Percentiles rank a stretch among this genome's conserved stretches.
These are phyloP conservation scores for Fraxinus cuspidata DNA, from an alignment of 257 asterid species.

Conservation along the genomic window DNA sequence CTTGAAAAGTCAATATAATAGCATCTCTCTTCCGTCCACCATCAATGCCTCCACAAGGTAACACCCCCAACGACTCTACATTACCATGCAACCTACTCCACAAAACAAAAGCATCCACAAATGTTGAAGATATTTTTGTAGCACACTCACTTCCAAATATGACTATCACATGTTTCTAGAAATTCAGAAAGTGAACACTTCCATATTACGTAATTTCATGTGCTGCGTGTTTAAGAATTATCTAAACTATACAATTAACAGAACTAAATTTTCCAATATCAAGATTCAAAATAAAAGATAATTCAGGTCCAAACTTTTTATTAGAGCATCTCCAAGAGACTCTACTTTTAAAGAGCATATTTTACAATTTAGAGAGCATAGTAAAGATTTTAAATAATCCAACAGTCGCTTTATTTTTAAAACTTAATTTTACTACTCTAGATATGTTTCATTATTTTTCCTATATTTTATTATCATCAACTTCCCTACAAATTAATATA, in stretches of 20 bases:
- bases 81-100: constrained; percentile 87
- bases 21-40: constrained; percentile 83
- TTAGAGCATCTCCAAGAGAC: no score
- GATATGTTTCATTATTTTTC: no score
- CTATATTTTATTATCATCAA: no score
- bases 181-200: background rate
- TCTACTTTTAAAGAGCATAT: no score
- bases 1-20: constrained; percentile 77
- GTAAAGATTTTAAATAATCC: no score
- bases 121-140: background rate
- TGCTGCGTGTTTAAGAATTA: background rate
- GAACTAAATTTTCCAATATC: background rate
- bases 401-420: no score
- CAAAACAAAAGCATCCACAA: constrained; percentile 15
- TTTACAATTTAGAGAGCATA: no score
- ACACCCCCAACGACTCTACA: constrained; percentile 80
- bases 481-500: no score
- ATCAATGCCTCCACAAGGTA: constrained; percentile 70
- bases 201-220: background rate
- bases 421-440: no score
- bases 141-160: background rate
- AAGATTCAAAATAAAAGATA: background rate
- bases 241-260: background rate
- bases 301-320: background rate
- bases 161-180: background rate